Evolutionary conservation across 1,284 basidiomycete species (phyloP).

Genomic region (Sanghuangporus sanghuang): DNA sequence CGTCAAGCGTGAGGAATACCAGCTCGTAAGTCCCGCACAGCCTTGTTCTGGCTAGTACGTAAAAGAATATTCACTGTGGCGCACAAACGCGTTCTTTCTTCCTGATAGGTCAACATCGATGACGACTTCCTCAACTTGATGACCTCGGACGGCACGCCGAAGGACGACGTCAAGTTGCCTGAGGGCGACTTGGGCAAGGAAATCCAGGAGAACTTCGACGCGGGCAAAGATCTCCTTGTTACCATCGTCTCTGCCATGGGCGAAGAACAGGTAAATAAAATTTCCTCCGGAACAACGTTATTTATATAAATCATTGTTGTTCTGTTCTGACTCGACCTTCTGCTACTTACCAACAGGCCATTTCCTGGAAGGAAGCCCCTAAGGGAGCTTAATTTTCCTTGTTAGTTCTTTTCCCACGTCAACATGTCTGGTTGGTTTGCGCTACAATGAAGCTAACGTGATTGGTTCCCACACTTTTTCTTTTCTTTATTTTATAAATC

Average conservation of each 20-base stretch:
- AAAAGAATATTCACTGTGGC: background rate
- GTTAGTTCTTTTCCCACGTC: background rate
- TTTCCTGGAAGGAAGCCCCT: constrained; percentile 82
- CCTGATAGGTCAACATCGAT: constrained; percentile 70
- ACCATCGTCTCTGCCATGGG: constrained; percentile 91
- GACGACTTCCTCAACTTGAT: constrained; percentile 96
- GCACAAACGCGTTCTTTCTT: background rate
- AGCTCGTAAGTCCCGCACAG: constrained; percentile 58
- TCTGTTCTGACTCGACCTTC: constrained; percentile 1
- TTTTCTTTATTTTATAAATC: too few relatives aligned
- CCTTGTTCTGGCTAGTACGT: background rate
- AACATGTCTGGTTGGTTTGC: background rate
- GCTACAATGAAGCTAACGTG: background rate
- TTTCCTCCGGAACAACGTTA: background rate
- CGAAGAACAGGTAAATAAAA: constrained; percentile 70
- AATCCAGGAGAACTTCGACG: constrained; percentile 75
- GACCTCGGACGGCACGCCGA: constrained; percentile 76
- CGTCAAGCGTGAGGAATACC: constrained; percentile 88
- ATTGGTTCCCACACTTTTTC: too few relatives aligned
- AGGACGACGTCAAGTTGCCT: constrained; percentile 96
- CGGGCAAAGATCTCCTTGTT: constrained; percentile 84
- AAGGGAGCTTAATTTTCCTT: constrained; percentile 34
- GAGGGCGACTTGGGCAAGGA: constrained; percentile 80
- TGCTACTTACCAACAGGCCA: constrained; percentile 43
- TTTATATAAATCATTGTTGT: background rate